Percentiles rank a stretch among this genome's conserved stretches.
phyloP scores from a whole-genome alignment of 2,329 filamentous ascomycete genomes.

The Ophiostoma fasciatum region DNA sequence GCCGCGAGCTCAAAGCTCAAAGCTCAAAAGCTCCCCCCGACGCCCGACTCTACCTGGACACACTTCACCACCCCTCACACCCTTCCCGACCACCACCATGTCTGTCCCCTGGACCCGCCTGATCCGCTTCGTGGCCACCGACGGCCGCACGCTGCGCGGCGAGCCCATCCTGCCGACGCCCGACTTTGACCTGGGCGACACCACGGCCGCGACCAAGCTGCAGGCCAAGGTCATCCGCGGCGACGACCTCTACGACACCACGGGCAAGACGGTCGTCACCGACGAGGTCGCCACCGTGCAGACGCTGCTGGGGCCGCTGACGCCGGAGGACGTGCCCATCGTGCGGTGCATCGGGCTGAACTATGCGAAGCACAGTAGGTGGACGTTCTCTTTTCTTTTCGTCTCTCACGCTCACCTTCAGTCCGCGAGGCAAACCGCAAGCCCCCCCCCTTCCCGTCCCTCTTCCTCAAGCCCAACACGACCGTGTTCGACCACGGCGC shows the following conservation, averaged over 20 bases:
- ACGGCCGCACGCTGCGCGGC: conserved; percentile 33
- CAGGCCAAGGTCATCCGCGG: conserved; percentile 38
- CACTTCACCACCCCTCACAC: background rate
- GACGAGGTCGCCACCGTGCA: conserved; percentile 39
- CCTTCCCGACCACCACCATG: conserved; percentile 13
- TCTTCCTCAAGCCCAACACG: conserved; percentile 35
- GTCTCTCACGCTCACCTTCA: conserved; percentile 13
- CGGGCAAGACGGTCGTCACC: conserved; percentile 31
- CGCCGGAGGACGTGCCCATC: conserved; percentile 35
- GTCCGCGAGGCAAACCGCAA: conserved; percentile 36
- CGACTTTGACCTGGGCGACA: conserved; percentile 33
- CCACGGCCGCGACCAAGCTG: conserved; percentile 30
- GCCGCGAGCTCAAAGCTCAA: background rate
- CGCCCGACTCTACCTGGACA: background rate
- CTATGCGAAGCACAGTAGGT: conserved; percentile 37
- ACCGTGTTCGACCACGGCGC: conserved; percentile 22
- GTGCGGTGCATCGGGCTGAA: conserved; percentile 45
- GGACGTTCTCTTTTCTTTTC: too few species aligned
- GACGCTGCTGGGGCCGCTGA: conserved; percentile 36
- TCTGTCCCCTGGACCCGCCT: conserved; percentile 31
- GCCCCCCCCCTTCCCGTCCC: conserved; percentile 31
- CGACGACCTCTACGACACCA: conserved; percentile 33
- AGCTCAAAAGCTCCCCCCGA: background rate
- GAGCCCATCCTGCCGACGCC: conserved; percentile 32
- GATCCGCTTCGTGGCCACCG: conserved; percentile 37